phyloP scores from a whole-genome alignment of 257 asterid species.

The Nicotiana undulata region DNA sequence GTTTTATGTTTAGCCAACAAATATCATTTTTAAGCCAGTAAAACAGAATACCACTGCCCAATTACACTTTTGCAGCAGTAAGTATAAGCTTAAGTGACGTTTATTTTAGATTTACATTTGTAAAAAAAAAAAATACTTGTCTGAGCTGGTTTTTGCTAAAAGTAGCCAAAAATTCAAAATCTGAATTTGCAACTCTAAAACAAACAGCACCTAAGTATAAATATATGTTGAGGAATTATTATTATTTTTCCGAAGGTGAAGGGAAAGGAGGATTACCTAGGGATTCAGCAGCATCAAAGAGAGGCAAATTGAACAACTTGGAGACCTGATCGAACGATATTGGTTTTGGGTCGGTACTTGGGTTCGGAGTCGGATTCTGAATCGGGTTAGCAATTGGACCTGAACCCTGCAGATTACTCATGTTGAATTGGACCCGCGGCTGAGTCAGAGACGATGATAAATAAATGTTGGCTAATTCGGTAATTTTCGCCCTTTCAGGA shows the following conservation, averaged over 20 bases:
- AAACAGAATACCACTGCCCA: no score
- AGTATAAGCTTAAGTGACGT: no score
- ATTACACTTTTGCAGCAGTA: no score
- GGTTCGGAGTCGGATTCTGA: constrained; percentile 8
- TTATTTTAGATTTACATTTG: no score
- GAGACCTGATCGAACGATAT: constrained; percentile 46
- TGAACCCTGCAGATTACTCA: constrained; percentile 31
- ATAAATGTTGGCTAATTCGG: no score
- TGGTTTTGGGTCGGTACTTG: constrained; percentile 19
- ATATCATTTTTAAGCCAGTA: no score
- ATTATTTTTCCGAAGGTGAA: neutral
- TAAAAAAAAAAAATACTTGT: no score
- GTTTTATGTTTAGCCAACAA: no score
- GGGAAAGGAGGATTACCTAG: constrained; percentile 30
- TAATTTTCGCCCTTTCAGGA: no score
- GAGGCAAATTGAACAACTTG: constrained; percentile 45
- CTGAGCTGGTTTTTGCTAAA: no score
- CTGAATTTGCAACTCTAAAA: neutral
- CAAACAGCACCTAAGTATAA: neutral
- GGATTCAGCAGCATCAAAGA: constrained; percentile 56
- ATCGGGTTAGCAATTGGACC: constrained; percentile 13
- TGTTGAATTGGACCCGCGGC: constrained; percentile 1
- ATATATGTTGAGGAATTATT: neutral
- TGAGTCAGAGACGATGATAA: neutral
- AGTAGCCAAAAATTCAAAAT: neutral